Base-by-base conservation (phyloP, 1,284 basidiomycete genomes). In the Schizophyllum amplum region DNA sequence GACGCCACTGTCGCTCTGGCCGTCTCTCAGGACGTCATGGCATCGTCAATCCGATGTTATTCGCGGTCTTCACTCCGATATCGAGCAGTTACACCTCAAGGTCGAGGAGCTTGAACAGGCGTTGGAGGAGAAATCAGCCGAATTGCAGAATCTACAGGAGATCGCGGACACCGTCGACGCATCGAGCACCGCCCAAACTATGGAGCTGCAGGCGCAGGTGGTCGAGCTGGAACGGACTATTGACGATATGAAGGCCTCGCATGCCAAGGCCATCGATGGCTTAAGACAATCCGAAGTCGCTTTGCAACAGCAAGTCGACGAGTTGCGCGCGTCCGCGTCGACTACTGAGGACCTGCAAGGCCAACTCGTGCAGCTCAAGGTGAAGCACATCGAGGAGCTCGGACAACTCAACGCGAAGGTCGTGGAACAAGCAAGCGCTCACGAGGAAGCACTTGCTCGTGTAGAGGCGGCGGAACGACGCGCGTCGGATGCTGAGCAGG, bases 371-470 rank as follows among this genome's bases (percentile, higher is more conserved):
- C 65, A 67, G 25, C 62, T 76, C 52, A 72, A 69, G 58, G 62
- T 68, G 49, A 68, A 69, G 51, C 75, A 78, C 54, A 66, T 71
- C 3, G 69, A 72, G 47, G 75, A 78, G 53, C 60, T 78, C 47
- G 67, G 65, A 2, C 60, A 60, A 5, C 62, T 79, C 9, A 73
- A 76, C 53, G 62, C 63, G 20, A 72, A 66, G 46, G 66, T 81
- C 20, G 66, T 66, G 4, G 65, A 68, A 27, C 64, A 69, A 5
- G 63, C 64, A 13, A 67, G 63, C 13, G 65, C 73, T 24, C 66
- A 79, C 20, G 69, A 73, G 52, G 67, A 70, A 24, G 62, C 70
- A 17, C 65, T 66, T 52, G 62, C 67, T 24, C 64, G 65, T 5
- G 68, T 70, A 53, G 63, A 62, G 5, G 67, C 70, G 6, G 63